Evolutionary conservation across 306 rosid species (phyloP).

Genomic region (Cicer yamashitae): DNA sequence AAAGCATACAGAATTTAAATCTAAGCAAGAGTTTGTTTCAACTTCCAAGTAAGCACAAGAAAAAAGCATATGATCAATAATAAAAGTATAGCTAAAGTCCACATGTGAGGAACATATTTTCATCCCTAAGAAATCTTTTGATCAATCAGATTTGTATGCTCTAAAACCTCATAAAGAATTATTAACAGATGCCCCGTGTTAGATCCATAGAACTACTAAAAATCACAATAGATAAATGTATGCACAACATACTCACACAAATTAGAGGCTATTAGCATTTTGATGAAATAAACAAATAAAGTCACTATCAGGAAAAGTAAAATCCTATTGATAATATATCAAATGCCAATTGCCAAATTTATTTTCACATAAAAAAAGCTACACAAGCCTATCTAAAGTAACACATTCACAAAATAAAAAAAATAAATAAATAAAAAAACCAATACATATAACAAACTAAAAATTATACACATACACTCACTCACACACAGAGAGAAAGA

Average conservation of each 20-base stretch:
- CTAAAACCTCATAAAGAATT: slow-evolving; percentile 23
- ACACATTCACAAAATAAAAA: slow-evolving; percentile 19
- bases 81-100: not conserved
- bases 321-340: not conserved
- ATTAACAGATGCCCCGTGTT: slow-evolving; percentile 12
- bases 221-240: slow-evolving; percentile 18
- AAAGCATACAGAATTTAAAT: not conserved
- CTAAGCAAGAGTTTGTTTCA: not conserved
- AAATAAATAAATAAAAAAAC: not conserved
- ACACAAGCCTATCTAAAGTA: not conserved
- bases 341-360: slow-evolving; percentile 22
- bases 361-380: not conserved
- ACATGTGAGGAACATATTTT: not conserved
- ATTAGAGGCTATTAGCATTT: not conserved
- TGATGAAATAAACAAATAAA: slow-evolving; percentile 30
- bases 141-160: slow-evolving; percentile 17
- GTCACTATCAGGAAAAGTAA: slow-evolving; percentile 11
- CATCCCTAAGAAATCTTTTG: slow-evolving; percentile 1
- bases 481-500: not conserved
- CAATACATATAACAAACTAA: not conserved
- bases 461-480: not conserved
- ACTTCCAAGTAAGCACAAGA: not conserved
- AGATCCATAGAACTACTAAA: slow-evolving; percentile 38
- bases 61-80: not conserved
- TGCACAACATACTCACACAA: slow-evolving; percentile 5